These are phyloP conservation scores for Colletotrichum graminicola DNA, from an alignment of 2,329 filamentous ascomycete genomes.

Conservation along the genomic window DNA sequence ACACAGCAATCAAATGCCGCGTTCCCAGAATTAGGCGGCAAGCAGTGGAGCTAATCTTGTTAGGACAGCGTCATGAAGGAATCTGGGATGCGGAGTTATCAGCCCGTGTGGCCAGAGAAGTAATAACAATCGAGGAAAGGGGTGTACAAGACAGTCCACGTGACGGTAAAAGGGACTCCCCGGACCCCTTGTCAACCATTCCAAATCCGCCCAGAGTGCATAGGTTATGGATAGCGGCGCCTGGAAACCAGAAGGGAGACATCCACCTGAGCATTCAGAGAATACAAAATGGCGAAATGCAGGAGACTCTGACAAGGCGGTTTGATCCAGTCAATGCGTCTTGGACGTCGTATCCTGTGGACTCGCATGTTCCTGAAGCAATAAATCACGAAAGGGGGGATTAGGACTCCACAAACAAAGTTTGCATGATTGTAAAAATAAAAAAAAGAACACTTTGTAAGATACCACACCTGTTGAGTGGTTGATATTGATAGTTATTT, in stretches of 20 bases:
- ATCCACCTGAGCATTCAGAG: neutral
- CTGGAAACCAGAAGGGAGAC: neutral
- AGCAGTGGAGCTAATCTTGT: conserved; percentile 51
- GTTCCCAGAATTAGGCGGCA: conserved; percentile 54
- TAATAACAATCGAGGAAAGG: conserved; percentile 56
- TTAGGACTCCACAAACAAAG: too few species aligned
- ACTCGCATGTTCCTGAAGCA: neutral
- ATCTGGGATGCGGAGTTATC: conserved; percentile 55
- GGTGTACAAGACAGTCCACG: conserved; percentile 43
- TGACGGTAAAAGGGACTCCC: conserved; percentile 23
- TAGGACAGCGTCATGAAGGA: conserved; percentile 52
- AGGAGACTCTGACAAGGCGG: neutral
- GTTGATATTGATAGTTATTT: neutral
- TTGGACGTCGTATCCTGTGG: neutral
- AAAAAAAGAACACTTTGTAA: neutral
- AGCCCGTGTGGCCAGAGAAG: conserved; percentile 50
- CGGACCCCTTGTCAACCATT: neutral
- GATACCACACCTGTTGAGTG: accelerated
- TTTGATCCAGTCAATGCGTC: neutral
- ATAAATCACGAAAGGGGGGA: neutral
- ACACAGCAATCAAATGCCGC: conserved; percentile 61
- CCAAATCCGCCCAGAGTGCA: neutral
- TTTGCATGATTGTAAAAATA: neutral
- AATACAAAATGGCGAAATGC: neutral
- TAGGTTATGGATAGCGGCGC: neutral